Evolutionary conservation across 2,329 filamentous ascomycete species (phyloP), one percentile per base, ranked within the genome.

Genomic region (Gaeumannomyces tritici): DNA sequence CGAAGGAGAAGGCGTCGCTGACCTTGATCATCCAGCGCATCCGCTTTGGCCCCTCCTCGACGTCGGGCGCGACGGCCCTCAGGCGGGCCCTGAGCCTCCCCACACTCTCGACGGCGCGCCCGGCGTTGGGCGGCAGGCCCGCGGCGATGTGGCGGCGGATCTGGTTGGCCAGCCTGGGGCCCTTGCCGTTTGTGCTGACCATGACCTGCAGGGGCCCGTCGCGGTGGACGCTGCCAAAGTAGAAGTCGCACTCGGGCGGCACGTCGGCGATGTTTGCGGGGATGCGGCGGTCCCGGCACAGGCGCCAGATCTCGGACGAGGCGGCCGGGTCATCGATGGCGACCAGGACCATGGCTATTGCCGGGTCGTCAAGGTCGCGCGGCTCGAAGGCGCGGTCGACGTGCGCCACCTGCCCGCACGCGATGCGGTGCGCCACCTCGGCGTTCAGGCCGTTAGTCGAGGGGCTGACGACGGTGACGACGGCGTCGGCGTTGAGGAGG

Each of bases 111-210:
- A 99, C 93, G 8, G 95, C 95, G 59, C 88, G 86, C 11, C 95
- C 95, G 33, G 90, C 89, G 67, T 95, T 91, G 24, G 79, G 77
- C 1, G 95, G 95, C 63, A 99, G 77, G 59, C 80, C 81, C 26
- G 79, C 82, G 24, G 91, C 93, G 66, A 99, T 96, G 71, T 89
- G 86, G 71, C 89, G 84, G 62, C 93, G 81, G 60, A 99, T 89
- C 59, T 93, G 87, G 67, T 91, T 93, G 12, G 95, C 95, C 66
- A 99, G 78, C 72, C 93, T 88, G 0, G 95, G 95, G 0, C 95
- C 95, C 73, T 96, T 97, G 61, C 95, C 95, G 73, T 98, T 99
- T 47, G 95, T 99, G 77, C 90, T 96, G 69, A 99, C 93, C 95
- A 99, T 99, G 70, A 99, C 89, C 79, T 99, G 95, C 64, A 99